A percentile compares a stretch with the other conserved stretches of the same genome.
Conservation (phyloP, 371 early-diverging fungal genomes). For the Apophysomyces ossiformis region DNA sequence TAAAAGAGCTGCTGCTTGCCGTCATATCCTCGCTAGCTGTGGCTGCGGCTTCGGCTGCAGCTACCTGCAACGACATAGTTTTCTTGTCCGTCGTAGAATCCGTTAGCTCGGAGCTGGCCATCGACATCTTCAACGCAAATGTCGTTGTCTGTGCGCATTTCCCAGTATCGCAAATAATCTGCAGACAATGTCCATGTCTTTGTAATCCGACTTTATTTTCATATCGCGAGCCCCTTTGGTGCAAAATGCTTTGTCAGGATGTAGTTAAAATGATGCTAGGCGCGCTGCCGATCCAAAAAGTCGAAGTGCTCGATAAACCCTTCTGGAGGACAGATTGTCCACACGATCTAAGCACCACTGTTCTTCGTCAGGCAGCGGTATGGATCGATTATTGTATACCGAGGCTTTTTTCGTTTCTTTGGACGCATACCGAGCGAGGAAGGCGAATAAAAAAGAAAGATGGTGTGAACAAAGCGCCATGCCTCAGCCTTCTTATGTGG, state of each 20-base stretch:
- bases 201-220: conserved; percentile 25
- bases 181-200: conserved; percentile 23
- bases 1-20: conserved; percentile 1
- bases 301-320: conserved; percentile 26
- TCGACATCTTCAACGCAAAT: conserved; percentile 21
- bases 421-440: no score
- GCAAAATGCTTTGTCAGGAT: conserved; percentile 21
- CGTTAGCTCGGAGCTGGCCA: conserved; percentile 25
- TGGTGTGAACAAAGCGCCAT: no score
- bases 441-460: no score
- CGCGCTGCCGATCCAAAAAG: conserved; percentile 20
- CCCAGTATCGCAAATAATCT: conserved; percentile 28
- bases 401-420: no score
- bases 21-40: conserved; percentile 14
- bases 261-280: conserved; percentile 13
- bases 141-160: conserved; percentile 17
- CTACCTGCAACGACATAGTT: conserved; percentile 14
- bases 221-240: conserved; percentile 17
- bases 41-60: conserved; percentile 1
- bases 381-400: no score
- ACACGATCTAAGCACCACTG: conserved; percentile 30
- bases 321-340: conserved; percentile 22
- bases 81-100: conserved; percentile 28
- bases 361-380: conserved; percentile 23
- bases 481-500: no score